Percentiles rank a stretch among this genome's conserved stretches.
phyloP scores from a whole-genome alignment of 129 eudicot genomes.

The Mikania micrantha region DNA sequence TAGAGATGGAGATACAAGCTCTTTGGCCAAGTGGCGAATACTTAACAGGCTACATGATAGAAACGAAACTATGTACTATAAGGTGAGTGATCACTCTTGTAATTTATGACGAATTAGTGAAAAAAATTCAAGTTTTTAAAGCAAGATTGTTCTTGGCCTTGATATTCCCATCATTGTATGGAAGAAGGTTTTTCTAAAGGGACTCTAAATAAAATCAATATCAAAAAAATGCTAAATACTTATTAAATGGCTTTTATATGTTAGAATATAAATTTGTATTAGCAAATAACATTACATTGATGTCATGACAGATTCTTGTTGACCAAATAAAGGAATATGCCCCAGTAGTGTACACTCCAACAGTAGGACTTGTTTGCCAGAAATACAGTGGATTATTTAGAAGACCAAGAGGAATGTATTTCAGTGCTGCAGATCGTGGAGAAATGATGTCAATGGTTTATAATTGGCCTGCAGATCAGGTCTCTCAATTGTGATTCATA shows the following conservation, averaged over 20 bases:
- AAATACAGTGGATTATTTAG: conserved; percentile 92
- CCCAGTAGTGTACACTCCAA: conserved; percentile 93
- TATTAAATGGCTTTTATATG: background rate
- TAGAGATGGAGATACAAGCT: conserved; percentile 78
- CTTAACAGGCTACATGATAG: conserved; percentile 92
- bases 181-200: background rate
- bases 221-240: background rate
- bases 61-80: conserved; percentile 95
- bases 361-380: conserved; percentile 98
- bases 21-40: conserved; percentile 92
- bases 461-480: conserved; percentile 99
- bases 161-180: background rate
- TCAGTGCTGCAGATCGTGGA: conserved; percentile 95
- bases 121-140: background rate
- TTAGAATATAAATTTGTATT: background rate
- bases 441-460: conserved; percentile 99
- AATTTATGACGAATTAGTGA: background rate
- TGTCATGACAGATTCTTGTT: conserved; percentile 53
- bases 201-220: background rate
- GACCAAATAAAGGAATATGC: conserved; percentile 90
- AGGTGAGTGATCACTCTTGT: conserved; percentile 34
- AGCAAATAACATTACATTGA: background rate
- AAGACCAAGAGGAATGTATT: conserved; percentile 97
- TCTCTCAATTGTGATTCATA: conserved; percentile 11
- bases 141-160: background rate